These are phyloP conservation scores for Metschnikowia corniflorae DNA, from an alignment of 805 yeast genomes.

Conservation along the genomic window DNA sequence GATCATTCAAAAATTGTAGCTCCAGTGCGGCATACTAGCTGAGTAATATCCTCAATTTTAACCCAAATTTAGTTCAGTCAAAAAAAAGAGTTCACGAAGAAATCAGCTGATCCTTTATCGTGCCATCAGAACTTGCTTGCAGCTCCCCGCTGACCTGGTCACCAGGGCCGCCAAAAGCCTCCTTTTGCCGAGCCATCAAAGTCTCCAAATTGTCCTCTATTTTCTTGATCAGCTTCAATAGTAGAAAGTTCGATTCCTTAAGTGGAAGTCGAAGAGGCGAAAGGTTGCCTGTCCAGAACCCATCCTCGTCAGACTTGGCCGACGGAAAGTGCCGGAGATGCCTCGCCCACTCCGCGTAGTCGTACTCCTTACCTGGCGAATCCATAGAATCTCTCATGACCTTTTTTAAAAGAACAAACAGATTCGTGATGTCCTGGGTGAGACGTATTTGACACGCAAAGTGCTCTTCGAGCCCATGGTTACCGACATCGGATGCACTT, in stretches of 20 bases:
- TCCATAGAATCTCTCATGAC: constrained; percentile 35
- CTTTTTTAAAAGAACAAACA: constrained; percentile 28
- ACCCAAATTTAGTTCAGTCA: no score
- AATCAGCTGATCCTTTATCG: no score
- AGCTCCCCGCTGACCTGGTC: no score
- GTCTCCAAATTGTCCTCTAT: constrained; percentile 21
- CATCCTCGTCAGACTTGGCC: constrained; percentile 13
- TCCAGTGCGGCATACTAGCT: no score
- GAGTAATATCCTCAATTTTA: no score
- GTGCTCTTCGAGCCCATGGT: no score
- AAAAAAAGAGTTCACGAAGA: no score
- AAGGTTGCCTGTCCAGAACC: constrained; percentile 61
- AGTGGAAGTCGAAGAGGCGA: constrained; percentile 72
- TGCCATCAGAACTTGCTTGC: neutral
- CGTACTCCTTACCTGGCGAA: constrained; percentile 40
- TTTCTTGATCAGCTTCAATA: constrained; percentile 31
- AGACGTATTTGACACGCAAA: constrained; percentile 5
- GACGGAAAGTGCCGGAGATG: constrained; percentile 31
- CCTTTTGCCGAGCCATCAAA: constrained; percentile 1
- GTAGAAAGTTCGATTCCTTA: constrained; percentile 62
- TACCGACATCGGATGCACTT: no score
- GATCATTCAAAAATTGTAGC: no score
- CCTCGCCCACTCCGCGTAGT: constrained; percentile 51
- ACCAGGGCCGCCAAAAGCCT: constrained; percentile 3
- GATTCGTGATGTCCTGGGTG: constrained; percentile 3